These are phyloP conservation scores for Alternaria longipes DNA, from an alignment of 2,329 filamentous ascomycete species.

Conservation along the genomic window DNA sequence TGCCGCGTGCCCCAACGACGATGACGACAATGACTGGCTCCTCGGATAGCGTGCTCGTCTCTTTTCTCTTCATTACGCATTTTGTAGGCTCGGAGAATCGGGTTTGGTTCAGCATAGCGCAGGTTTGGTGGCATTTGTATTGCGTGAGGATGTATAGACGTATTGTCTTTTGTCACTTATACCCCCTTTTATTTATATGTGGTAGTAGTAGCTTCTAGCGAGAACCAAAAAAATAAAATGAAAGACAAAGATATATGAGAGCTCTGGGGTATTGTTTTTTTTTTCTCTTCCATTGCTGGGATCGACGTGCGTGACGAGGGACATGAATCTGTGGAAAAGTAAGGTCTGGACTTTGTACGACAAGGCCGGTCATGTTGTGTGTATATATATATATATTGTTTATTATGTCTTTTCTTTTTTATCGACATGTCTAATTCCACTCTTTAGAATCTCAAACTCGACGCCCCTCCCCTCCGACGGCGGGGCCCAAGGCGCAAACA, in stretches of 20 bases:
- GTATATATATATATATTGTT: neutral
- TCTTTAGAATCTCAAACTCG: slow-evolving; percentile 73
- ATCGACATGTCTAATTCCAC: slow-evolving; percentile 38
- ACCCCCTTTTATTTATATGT: slow-evolving; percentile 21
- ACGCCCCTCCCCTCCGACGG: slow-evolving; percentile 64
- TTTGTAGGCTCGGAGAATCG: slow-evolving; percentile 17
- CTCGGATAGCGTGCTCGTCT: slow-evolving; percentile 13
- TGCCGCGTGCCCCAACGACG: neutral
- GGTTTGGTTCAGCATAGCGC: slow-evolving; percentile 21
- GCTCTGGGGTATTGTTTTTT: too few relatives aligned
- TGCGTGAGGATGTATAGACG: slow-evolving; percentile 21
- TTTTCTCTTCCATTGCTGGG: too few relatives aligned
- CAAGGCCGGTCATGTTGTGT: too few relatives aligned
- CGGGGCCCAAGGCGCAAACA: slow-evolving; percentile 81
- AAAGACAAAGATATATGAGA: neutral
- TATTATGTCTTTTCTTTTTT: slow-evolving; percentile 18
- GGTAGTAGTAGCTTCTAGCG: slow-evolving; percentile 4
- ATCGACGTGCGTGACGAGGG: neutral
- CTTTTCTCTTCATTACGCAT: slow-evolving; percentile 16
- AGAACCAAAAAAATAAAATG: neutral
- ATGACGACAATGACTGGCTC: neutral
- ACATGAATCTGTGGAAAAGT: too few relatives aligned
- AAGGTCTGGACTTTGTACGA: too few relatives aligned
- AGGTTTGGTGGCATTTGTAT: slow-evolving; percentile 24
- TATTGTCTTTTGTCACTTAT: slow-evolving; percentile 23